These are phyloP conservation scores for Leptomonas pyrrhocoris DNA, from an alignment of 208 protist species.

Conservation along the genomic window DNA sequence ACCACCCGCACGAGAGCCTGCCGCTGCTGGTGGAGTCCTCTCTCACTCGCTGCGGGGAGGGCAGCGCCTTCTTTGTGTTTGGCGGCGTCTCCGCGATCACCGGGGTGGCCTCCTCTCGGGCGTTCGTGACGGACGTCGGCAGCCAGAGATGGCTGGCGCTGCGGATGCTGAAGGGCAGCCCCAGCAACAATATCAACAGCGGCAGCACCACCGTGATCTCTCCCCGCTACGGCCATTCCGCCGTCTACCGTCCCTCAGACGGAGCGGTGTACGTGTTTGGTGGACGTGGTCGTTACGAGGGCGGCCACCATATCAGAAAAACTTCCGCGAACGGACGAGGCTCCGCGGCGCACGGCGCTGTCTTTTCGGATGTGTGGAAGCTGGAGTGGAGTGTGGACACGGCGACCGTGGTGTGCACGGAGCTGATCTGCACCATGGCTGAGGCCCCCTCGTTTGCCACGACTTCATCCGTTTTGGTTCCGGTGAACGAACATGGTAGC, in stretches of 20 bases:
- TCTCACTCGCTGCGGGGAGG: constrained; percentile 60
- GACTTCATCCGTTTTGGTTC: not conserved
- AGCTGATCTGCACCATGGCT: constrained; percentile 25
- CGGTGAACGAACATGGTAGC: not conserved
- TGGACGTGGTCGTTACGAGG: constrained; percentile 37
- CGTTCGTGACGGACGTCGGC: constrained; percentile 20
- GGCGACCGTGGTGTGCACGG: constrained; percentile 10
- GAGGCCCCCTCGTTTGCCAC: constrained; percentile 12
- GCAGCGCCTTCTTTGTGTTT: constrained; percentile 52
- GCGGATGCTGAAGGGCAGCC: constrained; percentile 4
- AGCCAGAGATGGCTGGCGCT: constrained; percentile 24
- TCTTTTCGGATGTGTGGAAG: constrained; percentile 45
- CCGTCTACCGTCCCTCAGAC: constrained; percentile 43
- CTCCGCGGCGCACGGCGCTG: not conserved
- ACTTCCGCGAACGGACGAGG: not conserved
- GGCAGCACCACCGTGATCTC: not conserved
- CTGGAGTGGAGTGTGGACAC: constrained; percentile 19
- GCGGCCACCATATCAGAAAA: not conserved
- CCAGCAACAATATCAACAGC: not conserved
- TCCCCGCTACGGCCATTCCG: constrained; percentile 64
- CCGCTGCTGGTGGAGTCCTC: constrained; percentile 55
- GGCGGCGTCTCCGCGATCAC: constrained; percentile 29
- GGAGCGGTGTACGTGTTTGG: constrained; percentile 74
- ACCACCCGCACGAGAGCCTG: constrained; percentile 39
- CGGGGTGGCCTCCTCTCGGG: constrained; percentile 11